phyloP scores from a whole-genome alignment of 2,329 filamentous ascomycete species.

The Botryotinia calthae region DNA sequence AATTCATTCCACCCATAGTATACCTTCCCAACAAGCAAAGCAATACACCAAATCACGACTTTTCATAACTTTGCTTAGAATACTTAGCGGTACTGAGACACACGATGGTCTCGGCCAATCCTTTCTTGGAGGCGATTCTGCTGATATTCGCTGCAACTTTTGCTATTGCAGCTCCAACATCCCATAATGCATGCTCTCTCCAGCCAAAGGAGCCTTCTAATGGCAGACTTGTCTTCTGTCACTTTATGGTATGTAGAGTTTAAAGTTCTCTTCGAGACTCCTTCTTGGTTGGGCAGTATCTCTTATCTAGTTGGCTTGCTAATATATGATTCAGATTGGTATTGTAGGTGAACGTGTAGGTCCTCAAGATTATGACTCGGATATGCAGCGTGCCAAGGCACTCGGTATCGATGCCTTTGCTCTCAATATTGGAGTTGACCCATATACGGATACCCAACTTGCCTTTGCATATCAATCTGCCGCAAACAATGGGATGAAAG shows the following conservation, averaged over 20 bases:
- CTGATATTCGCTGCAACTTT: conserved; percentile 8
- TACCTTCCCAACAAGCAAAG: background rate
- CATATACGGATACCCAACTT: conserved; percentile 37
- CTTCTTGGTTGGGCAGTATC: background rate
- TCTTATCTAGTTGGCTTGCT: background rate
- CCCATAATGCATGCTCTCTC: background rate
- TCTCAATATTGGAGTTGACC: conserved; percentile 38
- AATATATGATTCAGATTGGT: conserved; percentile 24
- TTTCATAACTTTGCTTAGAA: background rate
- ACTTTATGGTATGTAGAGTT: conserved; percentile 26
- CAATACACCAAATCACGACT: background rate
- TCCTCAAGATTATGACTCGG: conserved; percentile 27
- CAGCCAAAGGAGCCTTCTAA: conserved; percentile 15
- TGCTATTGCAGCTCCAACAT: conserved; percentile 10
- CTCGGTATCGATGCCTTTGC: conserved; percentile 41
- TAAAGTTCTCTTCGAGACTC: background rate
- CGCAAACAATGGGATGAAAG: conserved; percentile 34
- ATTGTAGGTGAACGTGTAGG: conserved; percentile 28
- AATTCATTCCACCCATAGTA: background rate
- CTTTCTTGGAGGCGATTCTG: background rate
- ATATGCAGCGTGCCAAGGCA: conserved; percentile 30
- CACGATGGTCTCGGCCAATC: background rate
- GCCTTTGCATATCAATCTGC: conserved; percentile 35
- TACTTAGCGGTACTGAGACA: background rate
- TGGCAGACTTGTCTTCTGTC: conserved; percentile 26